Conservation (phyloP, 148 eudicot species). For the Heliamphora exappendiculata region DNA sequence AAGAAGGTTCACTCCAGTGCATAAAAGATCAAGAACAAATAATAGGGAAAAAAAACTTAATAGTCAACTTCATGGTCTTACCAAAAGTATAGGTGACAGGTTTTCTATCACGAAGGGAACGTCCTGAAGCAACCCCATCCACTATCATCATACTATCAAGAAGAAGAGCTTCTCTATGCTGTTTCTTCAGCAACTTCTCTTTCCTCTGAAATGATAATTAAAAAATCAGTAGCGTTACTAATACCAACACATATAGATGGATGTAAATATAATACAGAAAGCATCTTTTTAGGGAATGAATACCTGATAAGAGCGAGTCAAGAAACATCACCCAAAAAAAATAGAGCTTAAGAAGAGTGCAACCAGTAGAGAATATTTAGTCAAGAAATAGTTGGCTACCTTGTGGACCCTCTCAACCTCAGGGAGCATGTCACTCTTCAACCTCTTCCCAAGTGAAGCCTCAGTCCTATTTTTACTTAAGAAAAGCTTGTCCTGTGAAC, state of each 20-base stretch:
- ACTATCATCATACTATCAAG: constrained; percentile 59
- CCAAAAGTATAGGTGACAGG: constrained; percentile 96
- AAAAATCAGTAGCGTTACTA: constrained; percentile 1
- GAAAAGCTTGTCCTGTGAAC: constrained; percentile 79
- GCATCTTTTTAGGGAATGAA: not conserved
- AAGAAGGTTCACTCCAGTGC: not conserved
- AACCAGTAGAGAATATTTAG: not conserved
- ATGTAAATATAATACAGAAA: not conserved
- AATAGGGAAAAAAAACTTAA: not conserved
- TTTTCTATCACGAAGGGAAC: constrained; percentile 91
- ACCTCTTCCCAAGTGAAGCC: constrained; percentile 81
- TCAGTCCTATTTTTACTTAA: constrained; percentile 83
- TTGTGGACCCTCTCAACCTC: constrained; percentile 90
- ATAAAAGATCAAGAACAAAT: constrained; percentile 11
- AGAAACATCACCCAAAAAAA: constrained; percentile 1
- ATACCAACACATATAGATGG: not conserved
- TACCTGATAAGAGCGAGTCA: not conserved
- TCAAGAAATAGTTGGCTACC: constrained; percentile 33
- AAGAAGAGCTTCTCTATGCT: constrained; percentile 86
- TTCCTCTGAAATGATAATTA: constrained; percentile 41
- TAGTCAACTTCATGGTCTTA: constrained; percentile 23
- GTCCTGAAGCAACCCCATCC: constrained; percentile 80
- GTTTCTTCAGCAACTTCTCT: constrained; percentile 84
- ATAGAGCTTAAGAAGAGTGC: not conserved
- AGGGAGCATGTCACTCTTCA: constrained; percentile 82